Base-by-base conservation (phyloP, 257 asterid species). In the Marsdenia floribunda region DNA sequence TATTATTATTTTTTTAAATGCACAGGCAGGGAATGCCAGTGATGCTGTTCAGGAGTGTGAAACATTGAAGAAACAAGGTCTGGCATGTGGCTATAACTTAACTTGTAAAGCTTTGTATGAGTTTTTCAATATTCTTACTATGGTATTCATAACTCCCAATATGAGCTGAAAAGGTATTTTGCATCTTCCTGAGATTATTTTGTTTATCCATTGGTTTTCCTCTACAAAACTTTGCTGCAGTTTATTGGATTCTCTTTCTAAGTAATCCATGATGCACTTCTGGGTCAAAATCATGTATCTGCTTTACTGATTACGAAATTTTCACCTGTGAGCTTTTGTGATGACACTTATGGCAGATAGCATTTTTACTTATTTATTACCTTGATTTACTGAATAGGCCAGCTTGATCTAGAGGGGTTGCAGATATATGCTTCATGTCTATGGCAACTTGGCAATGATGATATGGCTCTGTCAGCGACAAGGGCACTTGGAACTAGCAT, bases 1-100 rank as follows among this genome's bases (percentile, higher is more conserved):
- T n/a, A n/a, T n/a, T n/a, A n/a, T n/a, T 50, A 70, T 79, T 63
- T 77, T 72, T 38, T 65, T 29, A 42, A 40, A 70, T 79, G 73
- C 65, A 81, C 85, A 95, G 99, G 97, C 96, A 67, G 97, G 98
- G 77, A 73, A 85, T 69, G 86, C 83, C 64, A 75, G 73, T 33
- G 91, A 86, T 69, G 96, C 99, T 64, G 90, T 87, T 69, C 81
- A 84, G 76, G 97, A 90, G 83, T 95, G 99, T 72, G 90, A 92
- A 77, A 50, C 61, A 74, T 78, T 92, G 80, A 86, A 84, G 82
- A 86, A 80, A 85, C 87, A 82, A 88, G 99, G 99, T 95, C 71
- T 71, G 83, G 61, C 38, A 70, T 82, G 65, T 80, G 69, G 70
- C 44, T 59, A 64, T 44, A 42, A n/a, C 61, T 60, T 50, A 9